These are phyloP conservation scores for Microdochium paspali DNA, from an alignment of 2,329 filamentous ascomycete genomes.

Conservation along the genomic window DNA sequence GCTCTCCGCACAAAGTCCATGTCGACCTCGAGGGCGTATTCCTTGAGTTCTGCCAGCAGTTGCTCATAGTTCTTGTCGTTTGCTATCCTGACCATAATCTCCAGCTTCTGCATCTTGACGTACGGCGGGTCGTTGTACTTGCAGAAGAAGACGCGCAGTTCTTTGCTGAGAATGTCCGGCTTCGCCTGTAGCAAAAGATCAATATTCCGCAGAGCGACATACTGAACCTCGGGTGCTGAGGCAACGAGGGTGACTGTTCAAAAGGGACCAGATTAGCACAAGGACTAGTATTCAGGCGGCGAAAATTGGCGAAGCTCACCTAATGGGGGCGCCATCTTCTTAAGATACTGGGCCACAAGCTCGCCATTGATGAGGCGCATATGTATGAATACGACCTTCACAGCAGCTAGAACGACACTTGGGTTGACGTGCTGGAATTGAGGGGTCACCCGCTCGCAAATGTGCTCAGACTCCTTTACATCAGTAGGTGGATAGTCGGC, in stretches of 20 bases:
- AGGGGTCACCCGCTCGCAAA: slow-evolving; percentile 89
- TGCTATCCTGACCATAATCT: slow-evolving; percentile 98
- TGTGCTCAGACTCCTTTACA: slow-evolving; percentile 93
- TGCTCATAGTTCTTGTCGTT: slow-evolving; percentile 97
- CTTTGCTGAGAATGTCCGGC: slow-evolving; percentile 92
- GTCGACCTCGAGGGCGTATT: slow-evolving; percentile 95
- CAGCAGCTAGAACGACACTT: slow-evolving; percentile 91
- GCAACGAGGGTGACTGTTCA: slow-evolving; percentile 80
- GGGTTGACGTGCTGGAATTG: slow-evolving; percentile 99
- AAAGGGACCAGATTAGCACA: slow-evolving; percentile 12
- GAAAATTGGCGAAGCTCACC: slow-evolving; percentile 41
- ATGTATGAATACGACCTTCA: slow-evolving; percentile 95
- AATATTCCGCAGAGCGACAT: slow-evolving; percentile 92
- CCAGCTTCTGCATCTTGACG: slow-evolving; percentile 92
- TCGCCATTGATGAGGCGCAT: slow-evolving; percentile 80
- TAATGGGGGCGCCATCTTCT: slow-evolving; percentile 96
- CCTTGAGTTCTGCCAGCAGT: slow-evolving; percentile 85
- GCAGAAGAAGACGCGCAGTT: slow-evolving; percentile 97
- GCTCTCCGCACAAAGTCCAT: slow-evolving; percentile 97
- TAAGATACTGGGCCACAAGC: slow-evolving; percentile 74
- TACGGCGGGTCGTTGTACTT: slow-evolving; percentile 99
- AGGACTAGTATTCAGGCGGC: slow-evolving; percentile 1
- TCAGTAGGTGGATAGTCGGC: slow-evolving; percentile 83
- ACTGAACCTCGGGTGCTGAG: slow-evolving; percentile 93
- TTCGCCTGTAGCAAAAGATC: slow-evolving; percentile 92